Evolutionary conservation across 1,139 yeast species (phyloP), one percentile per base, ranked within the genome.

Genomic region (Yamadazyma friedrichii): DNA sequence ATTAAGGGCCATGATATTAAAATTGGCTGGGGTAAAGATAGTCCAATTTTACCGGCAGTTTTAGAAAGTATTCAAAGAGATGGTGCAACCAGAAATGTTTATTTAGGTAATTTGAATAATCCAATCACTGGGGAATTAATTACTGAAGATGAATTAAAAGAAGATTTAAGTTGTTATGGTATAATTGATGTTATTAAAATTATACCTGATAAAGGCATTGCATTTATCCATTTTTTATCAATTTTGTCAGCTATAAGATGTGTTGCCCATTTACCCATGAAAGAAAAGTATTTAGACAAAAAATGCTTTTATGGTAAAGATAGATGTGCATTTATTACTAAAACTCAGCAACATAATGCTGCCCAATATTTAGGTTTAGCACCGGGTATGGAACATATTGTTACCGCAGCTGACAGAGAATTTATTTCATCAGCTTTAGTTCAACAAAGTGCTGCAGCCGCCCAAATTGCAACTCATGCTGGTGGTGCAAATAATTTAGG

Each of bases 341-440:
- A 88, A 62, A 87, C 97, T 24, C 97, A 93, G 64, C 96, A 89
- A 64, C 97, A 91, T 59, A 89, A 91, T 61, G 98, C 98, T 16
- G 96, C 97, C 8, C 96, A 91, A 64, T 91, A 88, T 60, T 70
- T 91, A 46, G 97, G 97, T 2, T 75, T 89, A 51, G 89, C 91
- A 32, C 95, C 95, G 16, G 95, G 95, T 22, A 81, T 84, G 79
- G 96, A 87, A 58, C 89, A 86, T 57, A 71, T 87, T 44, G 83
- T 83, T 22, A 84, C 89, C 33, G 85, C 85, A 46, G 88, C 91
- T 16, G 96, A 89, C 60, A 70, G 87, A 40, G 87, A 80, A 50
- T 73, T 80, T 51, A 74, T 53, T 50, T 78, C 83, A 1, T 69
- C 75, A 35, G 84, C 84, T 2, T 68, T 79, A 49, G 83, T 78